Evolutionary conservation across 2,329 filamentous ascomycete genomes (phyloP), one percentile per base, ranked within the genome.

Genomic region (Fusarium papillatum): DNA sequence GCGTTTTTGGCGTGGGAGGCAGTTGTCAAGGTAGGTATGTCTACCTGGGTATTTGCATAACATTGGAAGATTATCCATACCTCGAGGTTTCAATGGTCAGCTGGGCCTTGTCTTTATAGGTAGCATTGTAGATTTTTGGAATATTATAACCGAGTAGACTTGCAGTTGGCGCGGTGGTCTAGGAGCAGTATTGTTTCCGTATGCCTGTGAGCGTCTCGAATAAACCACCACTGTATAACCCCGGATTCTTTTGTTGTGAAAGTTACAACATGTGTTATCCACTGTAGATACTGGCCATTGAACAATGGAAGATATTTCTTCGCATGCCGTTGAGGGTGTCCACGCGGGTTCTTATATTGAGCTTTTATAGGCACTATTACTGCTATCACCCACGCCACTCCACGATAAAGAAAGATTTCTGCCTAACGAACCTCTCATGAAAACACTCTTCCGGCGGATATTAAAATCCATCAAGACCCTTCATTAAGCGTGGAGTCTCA

Each of bases 1-100:
- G 71, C 65, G 74, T 79, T 76, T 26, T 48, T 7, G 77, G 77
- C 77, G 77, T 72, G 53, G 34, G 34, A 24, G 55, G 70, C 38
- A 36, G 34, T 39, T 26, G 57, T 26, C 38, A 29, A 41, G 69
- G 41, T 39, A 41, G 64, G 67, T 26, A 63, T 46, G 57, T 34
- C 64, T 68, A 16, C 36, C 22, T 61, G 24, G 48, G 66, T 70
- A 72, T 78, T 75, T 76, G 68, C 74, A 72, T 70, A 55, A 53
- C 48, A 53, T 50, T 68, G 63, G 55, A 62, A 62, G 65, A 71
- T 73, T 62, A 61, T 43, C 34, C 50, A 66, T 66, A 38, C 36
- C 48, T 59, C 65, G 19, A 53, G 29, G 65, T 41, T 69, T 59
- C 72, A 70, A 53, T 57, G 46, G 64, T 68, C 55, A 67, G 66